Base-by-base conservation (phyloP, 345 rosid genomes). In the Dovyalis caffra region DNA sequence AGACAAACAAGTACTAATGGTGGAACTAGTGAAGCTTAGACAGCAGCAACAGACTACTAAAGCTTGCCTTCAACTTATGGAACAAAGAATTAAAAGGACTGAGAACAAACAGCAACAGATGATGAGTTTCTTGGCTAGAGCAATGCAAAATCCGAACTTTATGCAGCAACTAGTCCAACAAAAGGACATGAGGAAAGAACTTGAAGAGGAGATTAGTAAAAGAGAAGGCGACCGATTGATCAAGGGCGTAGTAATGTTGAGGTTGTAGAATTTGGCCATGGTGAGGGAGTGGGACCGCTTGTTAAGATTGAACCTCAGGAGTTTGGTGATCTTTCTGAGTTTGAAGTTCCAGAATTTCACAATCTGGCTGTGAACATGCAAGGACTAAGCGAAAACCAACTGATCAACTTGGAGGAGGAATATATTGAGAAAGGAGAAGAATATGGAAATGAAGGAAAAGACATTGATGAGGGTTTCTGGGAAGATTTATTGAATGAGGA, bases 91-190 rank as follows among this genome's bases (percentile, higher is more conserved):
- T 31, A 85, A 73, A 70, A 90, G 72, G 60, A 86, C 88, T 0
- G 97, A 91, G 76, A 77, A 81, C 29, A 91, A 83, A 68, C 94
- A 91, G 80, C 88, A 83, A 43, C 91, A 87, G 18, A 84, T 91
- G 92, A 86, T 87, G 97, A 78, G 78, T 23, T 91, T 91, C 89
- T 81, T 91, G 70, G 94, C 92, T 35, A 85, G 89, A 15, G 94
- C 91, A 70, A 83, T 90, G 88, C 82, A 80, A 64, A 88, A 88
- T 82, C 92, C 97, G 0, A 79, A 76, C 75, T 90, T 91, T 68
- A 75, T 90, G 58, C 89, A 88, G 66, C 90, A 87, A 38, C 72
- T 91, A 6, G 69, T 81, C 32, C 86, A 83, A 62, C 87, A 86
- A 2, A 88, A 88, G 58, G 85, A 86, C 10, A 84, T 34, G 66